Evolutionary conservation across 129 eudicot genomes (phyloP), one percentile per base, ranked within the genome.

Genomic region (Scalesia atractyloides): DNA sequence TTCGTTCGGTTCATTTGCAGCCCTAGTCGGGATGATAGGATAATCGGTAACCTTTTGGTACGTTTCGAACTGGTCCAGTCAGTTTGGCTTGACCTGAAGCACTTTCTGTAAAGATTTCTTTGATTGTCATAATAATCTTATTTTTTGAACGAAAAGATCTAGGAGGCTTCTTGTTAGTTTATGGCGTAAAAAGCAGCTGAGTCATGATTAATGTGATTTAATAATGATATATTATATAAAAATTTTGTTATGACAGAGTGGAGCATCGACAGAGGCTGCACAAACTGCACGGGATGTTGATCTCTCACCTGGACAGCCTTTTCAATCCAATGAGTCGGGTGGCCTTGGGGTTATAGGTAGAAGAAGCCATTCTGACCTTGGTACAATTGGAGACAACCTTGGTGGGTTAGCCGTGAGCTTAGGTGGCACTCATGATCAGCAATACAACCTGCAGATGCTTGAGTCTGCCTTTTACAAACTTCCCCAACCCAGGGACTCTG

Each of bases 321-420:
- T 95, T 70, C 97, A 88, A 69, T 50, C 97, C 15, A 80, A 73
- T 86, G 91, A 84, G 63, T 75, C 97, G 36, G 89, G 82, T 15
- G 84, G 89, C 77, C 97, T 94, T n/a, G 99, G 99, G 24, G 96
- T 91, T 66, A 95, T 90, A 70, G 96, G 97, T 71, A 73, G 99
- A 78, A 88, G 91, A 88, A 91, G 97, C 77, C 94, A 90, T 39
- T 81, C 97, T 60, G 97, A 95, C 80, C 94, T 90, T 78, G 99
- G 99, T 73, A 79, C 97, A 11, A 86, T 95, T 84, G 99, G 99
- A 49, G 97, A 95, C 84, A 84, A 75, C 82, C 82, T 94, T 65
- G 72, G 87, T 80, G 91, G 89, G 49, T 82, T 86, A 64, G 64
- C 84, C 51, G 74, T 84, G 57, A 86, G 69, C 69, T 72, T 86